Conservation (phyloP, 2,329 filamentous ascomycete species). For the Talaromyces sp. region DNA sequence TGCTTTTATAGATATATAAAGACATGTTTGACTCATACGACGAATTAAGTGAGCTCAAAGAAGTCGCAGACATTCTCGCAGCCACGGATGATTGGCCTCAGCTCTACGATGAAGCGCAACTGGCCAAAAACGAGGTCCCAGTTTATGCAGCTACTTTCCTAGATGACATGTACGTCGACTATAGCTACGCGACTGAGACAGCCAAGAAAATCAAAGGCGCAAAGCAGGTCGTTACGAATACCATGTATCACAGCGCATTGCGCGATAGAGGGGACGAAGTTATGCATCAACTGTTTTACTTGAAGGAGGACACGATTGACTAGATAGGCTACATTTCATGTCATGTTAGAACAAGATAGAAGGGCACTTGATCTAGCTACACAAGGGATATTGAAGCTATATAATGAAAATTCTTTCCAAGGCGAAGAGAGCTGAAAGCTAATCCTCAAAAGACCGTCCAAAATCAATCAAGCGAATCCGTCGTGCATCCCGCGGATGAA, state of each 20-base stretch:
- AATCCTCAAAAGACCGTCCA: conserved; percentile 38
- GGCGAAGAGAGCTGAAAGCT: not conserved
- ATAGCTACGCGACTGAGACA: conserved; percentile 68
- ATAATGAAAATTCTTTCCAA: not conserved
- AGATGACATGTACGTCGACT: conserved; percentile 92
- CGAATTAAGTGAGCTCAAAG: conserved; percentile 67
- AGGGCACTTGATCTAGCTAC: not conserved
- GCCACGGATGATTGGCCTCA: conserved; percentile 65
- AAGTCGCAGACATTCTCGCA: conserved; percentile 70
- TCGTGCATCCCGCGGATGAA: conserved; percentile 53
- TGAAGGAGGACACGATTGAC: conserved; percentile 68
- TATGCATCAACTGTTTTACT: conserved; percentile 68
- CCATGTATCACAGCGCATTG: conserved; percentile 81
- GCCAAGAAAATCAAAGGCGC: conserved; percentile 70
- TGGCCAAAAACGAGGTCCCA: conserved; percentile 74
- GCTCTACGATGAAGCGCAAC: conserved; percentile 71
- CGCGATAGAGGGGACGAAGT: conserved; percentile 71
- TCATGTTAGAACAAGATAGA: not conserved
- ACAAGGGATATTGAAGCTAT: not conserved
- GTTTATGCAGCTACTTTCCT: conserved; percentile 80
- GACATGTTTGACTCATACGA: conserved; percentile 79
- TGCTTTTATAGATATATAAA: conserved; percentile 59
- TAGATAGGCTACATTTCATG: conserved; percentile 27
- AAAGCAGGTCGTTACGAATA: conserved; percentile 81
- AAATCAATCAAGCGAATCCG: conserved; percentile 54